Percentiles rank a stretch among this genome's conserved stretches.
Conservation (phyloP, 495 filamentous ascomycete genomes). For the Trichoderma reesei region DNA sequence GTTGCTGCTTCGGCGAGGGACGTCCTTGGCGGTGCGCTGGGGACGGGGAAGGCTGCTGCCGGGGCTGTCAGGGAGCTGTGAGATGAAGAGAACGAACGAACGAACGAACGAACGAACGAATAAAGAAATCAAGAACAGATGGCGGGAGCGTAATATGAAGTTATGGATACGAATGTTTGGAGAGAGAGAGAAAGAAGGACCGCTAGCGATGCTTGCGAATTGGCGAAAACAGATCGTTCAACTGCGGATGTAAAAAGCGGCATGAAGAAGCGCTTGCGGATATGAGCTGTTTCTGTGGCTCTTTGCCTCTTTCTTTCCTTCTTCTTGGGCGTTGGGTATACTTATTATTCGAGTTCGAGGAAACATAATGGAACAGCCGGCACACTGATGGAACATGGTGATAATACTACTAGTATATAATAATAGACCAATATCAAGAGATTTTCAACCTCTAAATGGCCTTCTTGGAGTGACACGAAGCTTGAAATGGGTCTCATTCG, state of each 20-base stretch:
- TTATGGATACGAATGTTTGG: not conserved
- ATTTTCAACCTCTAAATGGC: no score
- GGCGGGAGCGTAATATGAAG: not conserved
- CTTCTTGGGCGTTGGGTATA: not conserved
- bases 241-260: not conserved
- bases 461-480: no score
- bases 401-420: not conserved
- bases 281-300: not conserved
- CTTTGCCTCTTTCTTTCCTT: not conserved
- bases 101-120: no score
- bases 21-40: conserved; percentile 17
- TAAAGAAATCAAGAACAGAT: not conserved
- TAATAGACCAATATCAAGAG: not conserved
- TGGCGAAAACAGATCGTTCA: not conserved
- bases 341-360: not conserved
- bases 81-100: conserved; percentile 3
- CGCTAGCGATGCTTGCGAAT: not conserved
- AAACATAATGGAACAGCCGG: not conserved
- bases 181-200: not conserved
- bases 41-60: conserved; percentile 22
- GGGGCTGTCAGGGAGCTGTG: conserved; percentile 30
- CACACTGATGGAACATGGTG: not conserved
- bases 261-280: not conserved
- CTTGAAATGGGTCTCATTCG: no score
- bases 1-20: conserved; percentile 26